A percentile compares a stretch with the other conserved stretches of the same genome.
Evolutionary conservation across 2,329 filamentous ascomycete genomes (phyloP).

Genomic region (Hymenotorrendiella dingleyae): DNA sequence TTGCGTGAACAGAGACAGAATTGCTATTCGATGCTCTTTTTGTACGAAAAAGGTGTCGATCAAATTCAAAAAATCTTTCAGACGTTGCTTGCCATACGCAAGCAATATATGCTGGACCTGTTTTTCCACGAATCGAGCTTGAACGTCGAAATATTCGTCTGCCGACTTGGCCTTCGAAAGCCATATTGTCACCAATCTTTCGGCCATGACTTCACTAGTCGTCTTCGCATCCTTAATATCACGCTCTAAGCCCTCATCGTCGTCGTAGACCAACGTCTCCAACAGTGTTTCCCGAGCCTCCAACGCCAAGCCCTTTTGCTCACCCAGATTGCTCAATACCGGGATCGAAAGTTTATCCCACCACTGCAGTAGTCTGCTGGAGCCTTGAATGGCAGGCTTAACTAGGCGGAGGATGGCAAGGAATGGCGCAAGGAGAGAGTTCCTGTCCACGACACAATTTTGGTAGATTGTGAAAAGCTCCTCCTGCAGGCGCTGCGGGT

Average conservation of each 20-base stretch:
- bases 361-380: slow-evolving; percentile 62
- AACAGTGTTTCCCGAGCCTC: slow-evolving; percentile 61
- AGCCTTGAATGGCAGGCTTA: slow-evolving; percentile 56
- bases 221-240: slow-evolving; percentile 40
- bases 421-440: slow-evolving; percentile 59
- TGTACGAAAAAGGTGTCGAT: slow-evolving; percentile 62
- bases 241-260: slow-evolving; percentile 40
- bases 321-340: slow-evolving; percentile 48
- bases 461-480: slow-evolving; percentile 64
- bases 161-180: slow-evolving; percentile 39
- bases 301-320: slow-evolving; percentile 57
- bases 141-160: slow-evolving; percentile 38
- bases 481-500: slow-evolving; percentile 67
- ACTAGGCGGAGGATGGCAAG: slow-evolving; percentile 60
- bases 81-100: slow-evolving; percentile 56
- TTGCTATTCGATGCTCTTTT: slow-evolving; percentile 56
- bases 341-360: slow-evolving; percentile 59
- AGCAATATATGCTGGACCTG: slow-evolving; percentile 40
- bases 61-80: slow-evolving; percentile 60
- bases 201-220: slow-evolving; percentile 45
- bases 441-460: slow-evolving; percentile 52
- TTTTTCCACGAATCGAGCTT: slow-evolving; percentile 38
- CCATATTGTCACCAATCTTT: slow-evolving; percentile 52
- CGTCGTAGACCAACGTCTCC: slow-evolving; percentile 57
- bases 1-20: slow-evolving; percentile 61